Evolutionary conservation across 768 basidiomycete species (phyloP).

Genomic region (Obba rivulosa): DNA sequence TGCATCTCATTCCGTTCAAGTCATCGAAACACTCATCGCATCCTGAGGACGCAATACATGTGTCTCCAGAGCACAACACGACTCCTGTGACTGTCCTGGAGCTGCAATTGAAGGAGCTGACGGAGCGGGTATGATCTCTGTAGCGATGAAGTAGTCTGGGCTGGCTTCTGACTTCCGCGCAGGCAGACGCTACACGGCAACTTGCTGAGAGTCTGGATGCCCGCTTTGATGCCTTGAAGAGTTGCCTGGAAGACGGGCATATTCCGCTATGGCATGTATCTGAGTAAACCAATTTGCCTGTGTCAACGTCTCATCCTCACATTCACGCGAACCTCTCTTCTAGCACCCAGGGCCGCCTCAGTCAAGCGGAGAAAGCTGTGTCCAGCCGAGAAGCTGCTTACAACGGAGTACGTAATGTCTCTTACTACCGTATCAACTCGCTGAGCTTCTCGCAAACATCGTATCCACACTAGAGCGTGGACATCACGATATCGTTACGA

Average conservation of each 20-base stretch:
- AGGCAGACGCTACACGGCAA: slow-evolving; percentile 7
- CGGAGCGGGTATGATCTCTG: slow-evolving; percentile 7
- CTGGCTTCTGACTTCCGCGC: too few species aligned
- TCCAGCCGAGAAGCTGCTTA: slow-evolving; percentile 13
- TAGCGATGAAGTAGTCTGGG: neutral
- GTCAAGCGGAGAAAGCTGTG: slow-evolving; percentile 10
- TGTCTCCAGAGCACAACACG: too few species aligned
- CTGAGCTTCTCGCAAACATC: neutral
- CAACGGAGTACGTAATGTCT: slow-evolving; percentile 4
- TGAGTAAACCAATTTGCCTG: slow-evolving; percentile 1
- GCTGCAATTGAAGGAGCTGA: slow-evolving; percentile 1
- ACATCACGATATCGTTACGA: slow-evolving; percentile 9
- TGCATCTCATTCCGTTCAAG: neutral
- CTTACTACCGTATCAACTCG: neutral
- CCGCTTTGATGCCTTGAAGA: slow-evolving; percentile 11
- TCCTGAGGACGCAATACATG: too few species aligned
- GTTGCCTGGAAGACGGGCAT: slow-evolving; percentile 11
- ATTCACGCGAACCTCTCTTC: neutral
- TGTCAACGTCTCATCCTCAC: neutral
- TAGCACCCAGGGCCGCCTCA: neutral
- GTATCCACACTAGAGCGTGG: slow-evolving; percentile 5
- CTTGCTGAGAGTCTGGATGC: slow-evolving; percentile 11
- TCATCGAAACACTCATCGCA: neutral
- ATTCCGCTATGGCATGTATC: slow-evolving; percentile 12
- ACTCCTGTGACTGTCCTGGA: slow-evolving; percentile 3